Evolutionary conservation across 345 rosid species (phyloP).

Genomic region (Dimocarpus longan): DNA sequence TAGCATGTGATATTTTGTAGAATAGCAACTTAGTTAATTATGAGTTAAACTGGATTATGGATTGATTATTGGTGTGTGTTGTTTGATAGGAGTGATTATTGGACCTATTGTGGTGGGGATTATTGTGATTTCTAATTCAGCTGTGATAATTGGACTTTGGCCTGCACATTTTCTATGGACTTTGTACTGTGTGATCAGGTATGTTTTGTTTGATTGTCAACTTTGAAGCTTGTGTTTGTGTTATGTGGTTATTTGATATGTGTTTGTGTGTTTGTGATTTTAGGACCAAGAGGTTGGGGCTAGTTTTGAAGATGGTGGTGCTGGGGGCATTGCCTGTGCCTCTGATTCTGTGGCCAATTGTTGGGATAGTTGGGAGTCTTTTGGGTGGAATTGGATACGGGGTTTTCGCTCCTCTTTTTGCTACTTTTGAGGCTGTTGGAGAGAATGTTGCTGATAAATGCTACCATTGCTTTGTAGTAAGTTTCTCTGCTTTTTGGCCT

Average conservation of each 20-base stretch:
- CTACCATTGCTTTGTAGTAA: slow-evolving; percentile 70
- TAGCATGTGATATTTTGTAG: no score
- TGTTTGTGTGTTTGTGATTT: slow-evolving; percentile 5
- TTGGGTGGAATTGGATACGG: slow-evolving; percentile 81
- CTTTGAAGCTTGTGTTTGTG: not conserved
- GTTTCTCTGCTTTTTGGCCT: slow-evolving; percentile 20
- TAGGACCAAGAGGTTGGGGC: slow-evolving; percentile 77
- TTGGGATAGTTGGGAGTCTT: slow-evolving; percentile 68
- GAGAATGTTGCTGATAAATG: slow-evolving; percentile 62
- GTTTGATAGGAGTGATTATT: slow-evolving; percentile 46
- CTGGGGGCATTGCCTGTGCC: slow-evolving; percentile 64
- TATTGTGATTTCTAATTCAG: slow-evolving; percentile 56
- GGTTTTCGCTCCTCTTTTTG: slow-evolving; percentile 64
- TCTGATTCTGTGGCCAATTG: slow-evolving; percentile 64
- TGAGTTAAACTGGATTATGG: not conserved
- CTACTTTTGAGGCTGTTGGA: slow-evolving; percentile 82
- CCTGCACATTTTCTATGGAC: slow-evolving; percentile 80
- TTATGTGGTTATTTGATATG: not conserved
- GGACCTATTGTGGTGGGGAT: slow-evolving; percentile 58
- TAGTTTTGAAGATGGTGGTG: slow-evolving; percentile 62
- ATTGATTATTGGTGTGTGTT: slow-evolving; percentile 2
- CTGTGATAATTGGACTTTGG: slow-evolving; percentile 77
- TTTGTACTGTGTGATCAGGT: slow-evolving; percentile 75
- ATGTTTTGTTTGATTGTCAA: slow-evolving; percentile 3
- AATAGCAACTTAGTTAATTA: not conserved